A percentile compares a stretch with the other conserved stretches of the same genome.
Conservation (phyloP, 441 rosid genomes). For the Aleurites moluccanus region DNA sequence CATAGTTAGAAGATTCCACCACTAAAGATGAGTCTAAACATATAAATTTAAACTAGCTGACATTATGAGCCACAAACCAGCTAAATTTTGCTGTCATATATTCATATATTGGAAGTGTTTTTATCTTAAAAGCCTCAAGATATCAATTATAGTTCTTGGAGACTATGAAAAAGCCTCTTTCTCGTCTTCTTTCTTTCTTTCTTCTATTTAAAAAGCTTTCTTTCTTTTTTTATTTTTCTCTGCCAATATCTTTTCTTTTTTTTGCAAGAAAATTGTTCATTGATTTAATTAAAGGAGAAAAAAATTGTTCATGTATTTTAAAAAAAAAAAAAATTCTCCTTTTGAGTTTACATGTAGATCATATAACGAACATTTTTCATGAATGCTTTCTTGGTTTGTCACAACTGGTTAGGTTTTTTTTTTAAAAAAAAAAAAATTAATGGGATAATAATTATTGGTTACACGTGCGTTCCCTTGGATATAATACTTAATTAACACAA, state of each 20-base stretch:
- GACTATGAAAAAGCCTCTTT: constrained; percentile 67
- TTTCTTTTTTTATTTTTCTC: constrained; percentile 1
- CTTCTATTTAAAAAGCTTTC: too few relatives aligned
- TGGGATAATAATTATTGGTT: constrained; percentile 26
- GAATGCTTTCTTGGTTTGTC: constrained; percentile 31
- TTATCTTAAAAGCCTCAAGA: constrained; percentile 55
- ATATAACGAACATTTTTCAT: constrained; percentile 15
- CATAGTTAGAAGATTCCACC: constrained; percentile 58
- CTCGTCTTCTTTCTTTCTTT: constrained; percentile 31
- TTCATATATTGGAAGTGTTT: constrained; percentile 16
- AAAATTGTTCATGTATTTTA: constrained; percentile 21
- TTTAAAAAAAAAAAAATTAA: constrained; percentile 22
- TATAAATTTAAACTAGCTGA: constrained; percentile 33
- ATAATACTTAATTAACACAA: constrained; percentile 26
- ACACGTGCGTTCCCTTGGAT: constrained; percentile 38
- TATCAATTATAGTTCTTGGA: constrained; percentile 58
- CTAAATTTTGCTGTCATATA: constrained; percentile 36
- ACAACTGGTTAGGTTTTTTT: constrained; percentile 20
- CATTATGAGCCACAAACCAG: constrained; percentile 35
- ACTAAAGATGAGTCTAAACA: constrained; percentile 31
- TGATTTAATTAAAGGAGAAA: constrained; percentile 25
- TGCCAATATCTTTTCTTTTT: constrained; percentile 3
- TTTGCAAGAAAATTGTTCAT: constrained; percentile 4
- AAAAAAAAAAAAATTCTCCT: too few relatives aligned
- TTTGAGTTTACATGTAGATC: constrained; percentile 20